These are phyloP conservation scores for Hypholoma sublateritium DNA, from an alignment of 768 basidiomycete genomes.

Conservation along the genomic window DNA sequence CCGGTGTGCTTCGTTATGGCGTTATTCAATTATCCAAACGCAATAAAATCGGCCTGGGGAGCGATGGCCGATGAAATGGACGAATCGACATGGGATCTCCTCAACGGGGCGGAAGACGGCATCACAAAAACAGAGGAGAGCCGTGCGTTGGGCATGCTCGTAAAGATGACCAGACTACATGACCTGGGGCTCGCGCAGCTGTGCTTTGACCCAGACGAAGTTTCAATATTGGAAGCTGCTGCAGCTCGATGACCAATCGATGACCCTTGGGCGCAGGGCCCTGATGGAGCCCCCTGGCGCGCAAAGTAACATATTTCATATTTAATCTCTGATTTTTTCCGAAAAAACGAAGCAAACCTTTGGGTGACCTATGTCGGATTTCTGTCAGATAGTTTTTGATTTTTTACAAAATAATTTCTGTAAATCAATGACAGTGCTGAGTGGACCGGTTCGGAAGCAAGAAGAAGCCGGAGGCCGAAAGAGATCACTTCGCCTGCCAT, in stretches of 20 bases:
- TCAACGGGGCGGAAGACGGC: conserved; percentile 44
- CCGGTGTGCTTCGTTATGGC: conserved; percentile 77
- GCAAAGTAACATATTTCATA: background rate
- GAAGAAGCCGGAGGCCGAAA: background rate
- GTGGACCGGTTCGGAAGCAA: background rate
- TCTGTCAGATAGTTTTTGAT: too few relatives aligned
- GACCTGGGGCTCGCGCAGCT: conserved; percentile 75
- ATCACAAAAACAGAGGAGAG: conserved; percentile 35
- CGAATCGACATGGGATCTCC: conserved; percentile 59
- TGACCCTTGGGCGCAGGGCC: too few relatives aligned
- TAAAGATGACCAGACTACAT: conserved; percentile 74
- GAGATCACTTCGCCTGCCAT: background rate
- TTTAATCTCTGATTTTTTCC: background rate
- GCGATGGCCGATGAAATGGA: conserved; percentile 66
- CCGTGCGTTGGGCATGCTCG: conserved; percentile 54
- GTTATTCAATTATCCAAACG: conserved; percentile 59
- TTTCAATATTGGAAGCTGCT: conserved; percentile 7
- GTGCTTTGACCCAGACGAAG: conserved; percentile 38
- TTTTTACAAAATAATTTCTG: too few relatives aligned
- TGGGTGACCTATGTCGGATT: background rate
- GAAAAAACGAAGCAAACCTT: background rate
- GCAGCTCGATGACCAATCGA: background rate
- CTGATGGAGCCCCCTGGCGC: too few relatives aligned
- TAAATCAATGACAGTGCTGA: too few relatives aligned
- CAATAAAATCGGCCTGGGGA: conserved; percentile 71